Conservation (phyloP, 495 filamentous ascomycete species). For the Lasiosphaeria ovina region DNA sequence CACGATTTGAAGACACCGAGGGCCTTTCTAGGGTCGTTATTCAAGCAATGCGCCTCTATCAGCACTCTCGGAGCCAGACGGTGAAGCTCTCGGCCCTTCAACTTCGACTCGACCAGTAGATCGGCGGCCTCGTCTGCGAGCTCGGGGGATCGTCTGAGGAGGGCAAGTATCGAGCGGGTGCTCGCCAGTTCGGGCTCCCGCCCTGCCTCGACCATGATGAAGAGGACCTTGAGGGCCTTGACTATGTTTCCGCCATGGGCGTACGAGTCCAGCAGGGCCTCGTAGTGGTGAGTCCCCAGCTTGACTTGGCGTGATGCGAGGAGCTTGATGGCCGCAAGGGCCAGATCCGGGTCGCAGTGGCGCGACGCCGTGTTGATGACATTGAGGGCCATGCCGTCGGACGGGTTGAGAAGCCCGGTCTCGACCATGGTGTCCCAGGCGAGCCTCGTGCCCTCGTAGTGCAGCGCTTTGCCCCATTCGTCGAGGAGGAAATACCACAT, state of each 20-base stretch:
- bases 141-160: conserved; percentile 30
- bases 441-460: conserved; percentile 47
- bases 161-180: conserved; percentile 55
- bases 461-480: conserved; percentile 51
- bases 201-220: conserved; percentile 64
- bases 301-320: conserved; percentile 52
- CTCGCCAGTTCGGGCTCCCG: conserved; percentile 50
- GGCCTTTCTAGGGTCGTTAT: conserved; percentile 50
- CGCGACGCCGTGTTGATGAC: conserved; percentile 68
- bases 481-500: conserved; percentile 74
- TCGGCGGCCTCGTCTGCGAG: conserved; percentile 47
- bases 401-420: conserved; percentile 60
- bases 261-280: conserved; percentile 69
- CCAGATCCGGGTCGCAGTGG: conserved; percentile 63
- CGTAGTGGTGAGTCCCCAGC: conserved; percentile 68
- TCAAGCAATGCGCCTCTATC: conserved; percentile 52
- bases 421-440: conserved; percentile 63
- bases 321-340: conserved; percentile 59
- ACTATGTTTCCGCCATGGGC: conserved; percentile 51
- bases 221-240: conserved; percentile 59
- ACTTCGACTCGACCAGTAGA: conserved; percentile 51
- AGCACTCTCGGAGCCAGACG: conserved; percentile 59
- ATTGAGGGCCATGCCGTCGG: conserved; percentile 60
- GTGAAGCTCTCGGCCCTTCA: conserved; percentile 49
- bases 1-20: conserved; percentile 63